Evolutionary conservation across 176 grass and related monocot species (phyloP).

Genomic region (Phragmites australis): DNA sequence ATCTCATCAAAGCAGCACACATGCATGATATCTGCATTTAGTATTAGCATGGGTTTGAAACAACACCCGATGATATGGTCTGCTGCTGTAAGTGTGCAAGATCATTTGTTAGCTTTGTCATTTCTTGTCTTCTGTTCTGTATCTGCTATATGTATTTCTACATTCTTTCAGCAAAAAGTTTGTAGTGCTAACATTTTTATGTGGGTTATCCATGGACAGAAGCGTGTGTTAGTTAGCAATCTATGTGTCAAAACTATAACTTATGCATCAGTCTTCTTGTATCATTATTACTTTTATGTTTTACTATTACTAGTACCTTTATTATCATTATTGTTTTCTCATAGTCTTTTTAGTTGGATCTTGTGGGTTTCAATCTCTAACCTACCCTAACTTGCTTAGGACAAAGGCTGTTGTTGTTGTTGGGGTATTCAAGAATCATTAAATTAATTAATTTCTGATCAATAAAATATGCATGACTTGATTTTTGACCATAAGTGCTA

Average conservation of each 20-base stretch:
- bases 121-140: conserved; percentile 34
- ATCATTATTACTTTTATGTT: too few species aligned
- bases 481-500: not conserved
- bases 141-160: not conserved
- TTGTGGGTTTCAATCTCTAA: too few species aligned
- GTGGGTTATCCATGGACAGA: too few species aligned
- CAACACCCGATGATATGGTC: conserved; percentile 98
- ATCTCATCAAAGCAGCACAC: conserved; percentile 92
- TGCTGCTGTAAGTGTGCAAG: conserved; percentile 69
- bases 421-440: conserved; percentile 1
- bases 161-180: conserved; percentile 11
- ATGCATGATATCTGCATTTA: conserved; percentile 91
- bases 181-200: not conserved
- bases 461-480: not conserved
- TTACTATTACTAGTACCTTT: too few species aligned
- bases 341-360: too few species aligned
- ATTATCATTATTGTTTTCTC: too few species aligned
- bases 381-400: too few species aligned
- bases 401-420: too few species aligned
- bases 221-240: too few species aligned
- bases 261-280: too few species aligned
- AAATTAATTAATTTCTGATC: conserved; percentile 10
- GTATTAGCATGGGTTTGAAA: conserved; percentile 87
- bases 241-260: too few species aligned
- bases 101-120: conserved; percentile 29